Base-by-base conservation (phyloP, 2,329 filamentous ascomycete species). In the Dothistroma septosporum region DNA sequence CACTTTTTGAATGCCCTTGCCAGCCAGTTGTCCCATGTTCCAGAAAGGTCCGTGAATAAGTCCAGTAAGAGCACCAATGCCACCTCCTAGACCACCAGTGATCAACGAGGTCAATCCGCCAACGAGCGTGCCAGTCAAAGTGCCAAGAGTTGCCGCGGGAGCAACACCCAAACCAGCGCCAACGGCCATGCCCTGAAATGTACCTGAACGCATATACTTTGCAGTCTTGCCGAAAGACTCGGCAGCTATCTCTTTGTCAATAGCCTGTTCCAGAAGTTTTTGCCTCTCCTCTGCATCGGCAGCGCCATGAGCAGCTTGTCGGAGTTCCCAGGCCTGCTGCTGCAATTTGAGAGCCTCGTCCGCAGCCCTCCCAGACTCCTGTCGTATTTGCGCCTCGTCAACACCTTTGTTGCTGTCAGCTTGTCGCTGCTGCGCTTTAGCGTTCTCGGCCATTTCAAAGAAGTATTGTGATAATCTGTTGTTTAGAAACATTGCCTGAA, bases 151-250 rank as follows among this genome's bases (percentile, higher is more conserved):
- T 6, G 64, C 60, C 21, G 71, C 71, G 33, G 68, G 64, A 21
- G 63, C 66, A 4, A 68, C 65, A 16, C 72, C 72, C n/a, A 73
- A 53, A 0, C 71, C 72, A n/a, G 65, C 60, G 4, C 72, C 72
- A 0, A 68, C 69, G 8, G 63, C 61, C 55, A 72, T 63, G 47
- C 72, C 72, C 61, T 73, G 72, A 37, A 72, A 70, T 1, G 69
- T 63, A 21, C 70, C 70, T 24, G 67, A 64, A 22, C 63, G 54
- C 32, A 72, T 62, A 50, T 70, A 73, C 55, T 70, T 72, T 14
- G 72, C 72, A 2, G 68, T 69, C 62, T 73, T 73, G 16, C 72
- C 72, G 28, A 70, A 72, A 0, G 68, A 68, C 50, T 73, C 70
- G 33, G 72, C 69, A 33, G 68, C 67, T 35, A 72, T 62, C 35